A percentile compares a stretch with the other conserved stretches of the same genome.
phyloP scores from a whole-genome alignment of 805 yeast genomes.

The Sugiyamaella lignohabitans region DNA sequence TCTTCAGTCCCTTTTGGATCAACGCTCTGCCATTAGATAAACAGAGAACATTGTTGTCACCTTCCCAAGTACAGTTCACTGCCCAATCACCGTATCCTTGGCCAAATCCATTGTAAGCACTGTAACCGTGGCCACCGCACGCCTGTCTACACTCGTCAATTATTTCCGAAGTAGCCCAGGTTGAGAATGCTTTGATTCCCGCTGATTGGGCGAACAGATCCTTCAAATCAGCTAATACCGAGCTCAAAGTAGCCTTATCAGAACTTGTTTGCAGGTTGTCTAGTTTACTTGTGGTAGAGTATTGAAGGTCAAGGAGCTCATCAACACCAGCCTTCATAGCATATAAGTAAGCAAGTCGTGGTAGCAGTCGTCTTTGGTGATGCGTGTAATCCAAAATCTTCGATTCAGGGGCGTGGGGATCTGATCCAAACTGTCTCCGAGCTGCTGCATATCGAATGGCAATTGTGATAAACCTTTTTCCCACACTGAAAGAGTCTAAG shows the following conservation, averaged over 20 bases:
- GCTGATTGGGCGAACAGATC: constrained; percentile 79
- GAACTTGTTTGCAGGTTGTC: constrained; percentile 42
- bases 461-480: constrained; percentile 73
- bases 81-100: constrained; percentile 88
- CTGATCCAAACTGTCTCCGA: constrained; percentile 71
- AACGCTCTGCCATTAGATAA: constrained; percentile 79
- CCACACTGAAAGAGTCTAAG: constrained; percentile 71
- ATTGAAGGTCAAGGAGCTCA: constrained; percentile 42
- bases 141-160: constrained; percentile 90
- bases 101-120: constrained; percentile 87
- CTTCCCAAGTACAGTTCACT: constrained; percentile 99
- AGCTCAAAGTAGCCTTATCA: constrained; percentile 18
- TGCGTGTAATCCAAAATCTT: constrained; percentile 80
- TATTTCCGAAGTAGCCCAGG: constrained; percentile 75
- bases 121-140: constrained; percentile 96
- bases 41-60: constrained; percentile 84
- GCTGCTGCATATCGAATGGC: constrained; percentile 86
- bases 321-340: constrained; percentile 67
- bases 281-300: constrained; percentile 43
- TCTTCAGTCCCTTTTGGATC: constrained; percentile 24
- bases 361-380: constrained; percentile 82
- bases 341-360: constrained; percentile 74
- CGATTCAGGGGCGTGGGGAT: constrained; percentile 46
- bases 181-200: constrained; percentile 78
- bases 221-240: constrained; percentile 45